Percentiles rank a stretch among this genome's conserved stretches.
Evolutionary conservation across 441 rosid genomes (phyloP).

Genomic region (Adansonia madagascariensis): DNA sequence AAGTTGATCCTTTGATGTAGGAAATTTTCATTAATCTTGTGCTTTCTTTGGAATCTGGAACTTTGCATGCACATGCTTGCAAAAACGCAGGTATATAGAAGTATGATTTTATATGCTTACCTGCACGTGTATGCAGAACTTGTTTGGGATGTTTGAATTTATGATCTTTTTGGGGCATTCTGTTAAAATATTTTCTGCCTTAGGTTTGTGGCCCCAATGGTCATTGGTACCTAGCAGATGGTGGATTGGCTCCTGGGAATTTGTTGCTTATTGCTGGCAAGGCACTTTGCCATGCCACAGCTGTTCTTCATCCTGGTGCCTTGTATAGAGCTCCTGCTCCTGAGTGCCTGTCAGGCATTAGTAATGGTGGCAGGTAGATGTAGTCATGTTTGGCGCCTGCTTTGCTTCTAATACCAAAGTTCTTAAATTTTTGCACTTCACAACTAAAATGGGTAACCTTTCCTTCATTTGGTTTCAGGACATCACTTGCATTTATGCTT

Average conservation of each 20-base stretch:
- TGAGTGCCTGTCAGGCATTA: slow-evolving; percentile 54
- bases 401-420: slow-evolving; percentile 14
- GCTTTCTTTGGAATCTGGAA: not conserved
- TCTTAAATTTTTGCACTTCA: slow-evolving; percentile 12
- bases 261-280: slow-evolving; percentile 88
- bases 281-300: slow-evolving; percentile 93
- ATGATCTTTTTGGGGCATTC: slow-evolving; percentile 7
- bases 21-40: not conserved
- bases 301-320: slow-evolving; percentile 92
- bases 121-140: slow-evolving; percentile 2
- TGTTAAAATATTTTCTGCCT: slow-evolving; percentile 31
- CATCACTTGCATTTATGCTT: slow-evolving; percentile 82
- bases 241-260: slow-evolving; percentile 70
- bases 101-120: not conserved
- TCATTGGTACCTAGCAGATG: slow-evolving; percentile 92
- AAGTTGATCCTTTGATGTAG: not conserved
- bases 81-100: not conserved
- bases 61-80: not conserved
- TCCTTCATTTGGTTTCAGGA: slow-evolving; percentile 52
- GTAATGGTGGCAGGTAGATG: slow-evolving; percentile 76
- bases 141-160: slow-evolving; percentile 22
- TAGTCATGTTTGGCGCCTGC: slow-evolving; percentile 17
- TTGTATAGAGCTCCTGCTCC: slow-evolving; percentile 58
- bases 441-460: slow-evolving; percentile 12
- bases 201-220: slow-evolving; percentile 97